Conservation (phyloP, 306 rosid genomes). For the Corylus heterophylla region DNA sequence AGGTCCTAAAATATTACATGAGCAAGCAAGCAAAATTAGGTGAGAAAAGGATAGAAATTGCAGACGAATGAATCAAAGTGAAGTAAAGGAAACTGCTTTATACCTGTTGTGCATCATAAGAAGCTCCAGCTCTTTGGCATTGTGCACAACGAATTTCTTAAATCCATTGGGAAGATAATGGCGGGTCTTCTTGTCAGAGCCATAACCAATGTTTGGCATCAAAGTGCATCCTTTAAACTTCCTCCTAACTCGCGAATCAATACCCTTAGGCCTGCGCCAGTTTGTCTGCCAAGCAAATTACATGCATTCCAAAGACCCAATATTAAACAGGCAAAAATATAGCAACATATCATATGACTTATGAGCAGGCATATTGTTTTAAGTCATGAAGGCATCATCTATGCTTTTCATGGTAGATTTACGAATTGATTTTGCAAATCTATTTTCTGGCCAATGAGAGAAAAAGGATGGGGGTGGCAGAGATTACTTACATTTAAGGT, state of each 20-base stretch:
- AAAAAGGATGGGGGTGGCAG: too few species aligned
- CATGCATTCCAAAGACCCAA: background rate
- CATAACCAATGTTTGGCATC: constrained; percentile 86
- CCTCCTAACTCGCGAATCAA: constrained; percentile 83
- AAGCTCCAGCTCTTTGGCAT: constrained; percentile 56
- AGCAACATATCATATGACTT: background rate
- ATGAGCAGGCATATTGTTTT: background rate
- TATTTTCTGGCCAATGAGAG: too few species aligned
- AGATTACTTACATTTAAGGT: too few species aligned
- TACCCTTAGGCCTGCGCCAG: constrained; percentile 91
- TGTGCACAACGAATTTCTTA: constrained; percentile 73
- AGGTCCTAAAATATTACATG: constrained; percentile 41
- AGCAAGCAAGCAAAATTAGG: background rate
- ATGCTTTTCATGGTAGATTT: too few species aligned
- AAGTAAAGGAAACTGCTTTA: too few species aligned
- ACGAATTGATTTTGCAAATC: too few species aligned
- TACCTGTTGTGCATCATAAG: constrained; percentile 89
- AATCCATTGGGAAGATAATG: constrained; percentile 81
- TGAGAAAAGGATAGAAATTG: background rate
- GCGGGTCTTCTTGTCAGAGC: constrained; percentile 75
- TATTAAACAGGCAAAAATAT: background rate
- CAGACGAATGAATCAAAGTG: too few species aligned
- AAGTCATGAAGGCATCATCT: too few species aligned
- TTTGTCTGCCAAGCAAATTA: constrained; percentile 37
- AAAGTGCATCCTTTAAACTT: constrained; percentile 77